phyloP scores from a whole-genome alignment of 108 stramenopile genomes.

The Chaetoceros muelleri region DNA sequence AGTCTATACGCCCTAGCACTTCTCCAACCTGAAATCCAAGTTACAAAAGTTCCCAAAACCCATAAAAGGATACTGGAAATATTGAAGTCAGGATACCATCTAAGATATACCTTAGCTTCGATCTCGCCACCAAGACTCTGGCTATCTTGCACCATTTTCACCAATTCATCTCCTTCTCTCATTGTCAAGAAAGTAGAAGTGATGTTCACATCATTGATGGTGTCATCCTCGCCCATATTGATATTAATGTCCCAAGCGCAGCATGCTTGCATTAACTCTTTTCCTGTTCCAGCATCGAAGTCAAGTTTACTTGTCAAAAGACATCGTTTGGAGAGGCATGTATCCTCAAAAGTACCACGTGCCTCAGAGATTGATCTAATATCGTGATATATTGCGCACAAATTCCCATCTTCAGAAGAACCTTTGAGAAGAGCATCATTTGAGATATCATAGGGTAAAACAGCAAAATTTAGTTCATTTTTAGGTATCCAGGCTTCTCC shows the following conservation, averaged over 20 bases:
- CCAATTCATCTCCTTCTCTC: slow-evolving; percentile 19
- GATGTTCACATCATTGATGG: slow-evolving; percentile 17
- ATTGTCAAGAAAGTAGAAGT: slow-evolving; percentile 39
- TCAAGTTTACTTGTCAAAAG: slow-evolving; percentile 22
- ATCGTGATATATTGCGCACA: slow-evolving; percentile 13
- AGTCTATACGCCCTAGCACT: slow-evolving; percentile 14
- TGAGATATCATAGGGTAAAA: slow-evolving; percentile 11
- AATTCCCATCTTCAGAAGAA: slow-evolving; percentile 3
- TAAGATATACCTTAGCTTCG: slow-evolving; percentile 7
- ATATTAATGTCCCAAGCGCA: slow-evolving; percentile 50
- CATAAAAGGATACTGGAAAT: slow-evolving; percentile 31
- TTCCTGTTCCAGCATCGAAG: no score
- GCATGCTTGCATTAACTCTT: slow-evolving; percentile 24
- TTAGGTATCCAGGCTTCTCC: slow-evolving; percentile 21
- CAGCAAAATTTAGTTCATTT: not conserved
- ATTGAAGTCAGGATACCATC: slow-evolving; percentile 26
- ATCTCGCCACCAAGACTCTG: no score
- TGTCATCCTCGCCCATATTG: slow-evolving; percentile 18
- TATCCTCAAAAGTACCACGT: slow-evolving; percentile 6
- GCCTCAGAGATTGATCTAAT: no score
- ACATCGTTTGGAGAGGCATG: slow-evolving; percentile 28
- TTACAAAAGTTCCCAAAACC: slow-evolving; percentile 35
- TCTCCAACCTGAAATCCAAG: slow-evolving; percentile 22
- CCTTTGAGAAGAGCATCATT: slow-evolving; percentile 24
- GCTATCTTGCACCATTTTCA: slow-evolving; percentile 11